Evolutionary conservation across 257 asterid genomes (phyloP).

Genomic region (Fraxinus anomala): DNA sequence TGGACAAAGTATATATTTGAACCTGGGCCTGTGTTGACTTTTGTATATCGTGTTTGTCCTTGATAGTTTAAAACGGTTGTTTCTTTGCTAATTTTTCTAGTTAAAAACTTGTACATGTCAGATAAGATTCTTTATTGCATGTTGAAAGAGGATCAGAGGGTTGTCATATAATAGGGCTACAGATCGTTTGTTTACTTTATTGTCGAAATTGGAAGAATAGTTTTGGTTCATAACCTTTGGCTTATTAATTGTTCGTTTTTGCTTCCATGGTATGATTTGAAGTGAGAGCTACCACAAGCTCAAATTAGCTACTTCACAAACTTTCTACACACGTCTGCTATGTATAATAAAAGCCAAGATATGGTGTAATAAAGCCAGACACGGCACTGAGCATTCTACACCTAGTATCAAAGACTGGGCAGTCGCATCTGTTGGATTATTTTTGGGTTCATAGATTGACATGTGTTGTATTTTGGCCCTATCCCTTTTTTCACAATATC

Average conservation of each 20-base stretch:
- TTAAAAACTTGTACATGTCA: neutral
- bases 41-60: neutral
- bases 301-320: slow-evolving; percentile 1
- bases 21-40: neutral
- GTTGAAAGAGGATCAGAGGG: neutral
- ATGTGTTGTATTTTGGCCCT: neutral
- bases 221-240: slow-evolving; percentile 9
- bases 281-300: neutral
- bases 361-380: slow-evolving; percentile 6
- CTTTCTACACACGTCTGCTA: neutral
- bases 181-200: neutral
- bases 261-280: neutral
- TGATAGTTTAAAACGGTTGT: neutral
- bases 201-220: neutral
- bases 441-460: neutral
- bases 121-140: neutral
- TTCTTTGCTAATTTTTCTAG: neutral
- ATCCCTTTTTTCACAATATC: neutral
- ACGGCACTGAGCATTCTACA: neutral
- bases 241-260: slow-evolving; percentile 6
- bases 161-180: neutral
- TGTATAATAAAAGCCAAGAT: no score
- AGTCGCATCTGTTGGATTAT: neutral
- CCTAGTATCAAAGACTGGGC: neutral
- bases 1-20: neutral